Base-by-base conservation (phyloP, 2,329 filamentous ascomycete genomes). In the Sporothrix luriei region DNA sequence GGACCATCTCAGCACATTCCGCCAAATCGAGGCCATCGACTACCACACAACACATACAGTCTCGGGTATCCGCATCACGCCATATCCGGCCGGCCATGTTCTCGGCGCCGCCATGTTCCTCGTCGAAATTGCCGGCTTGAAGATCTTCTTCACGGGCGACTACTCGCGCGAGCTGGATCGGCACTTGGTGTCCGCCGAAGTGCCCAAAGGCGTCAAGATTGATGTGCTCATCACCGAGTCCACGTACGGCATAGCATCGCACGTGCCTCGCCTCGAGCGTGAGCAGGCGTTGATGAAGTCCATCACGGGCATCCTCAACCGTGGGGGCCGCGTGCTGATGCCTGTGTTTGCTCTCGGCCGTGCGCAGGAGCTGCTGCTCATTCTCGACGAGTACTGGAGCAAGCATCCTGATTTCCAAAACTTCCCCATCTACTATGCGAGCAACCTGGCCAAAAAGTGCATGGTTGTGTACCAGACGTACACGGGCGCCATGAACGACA, bases 381-480 rank as follows among this genome's bases (percentile, higher is more conserved):
- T 99, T 76, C 83, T 99, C 7, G 95, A 99, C 75, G 95, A 99
- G 78, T 98, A 97, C 80, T 99, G 95, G 95, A 87, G 87, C 73
- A 92, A 93, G 69, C 94, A 99, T 76, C 82, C 88, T 0, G 94
- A 97, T 75, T 93, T 90, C 74, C 94, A 97, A 73, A 93, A 92
- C 74, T 90, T 91, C 48, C 95, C 95, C 5, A 98, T 99, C 72
- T 99, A 98, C 82, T 99, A 98, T 79, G 96, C 96, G 68, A 95
- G 92, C 75, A 97, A 97, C 76, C 87, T 98, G 54, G 95, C 95
- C 0, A 85, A 94, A 72, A 95, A 97, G 80, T 99, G 95, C 81
- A 99, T 99, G 95, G 88, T 97, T 40, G 93, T 98, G 3, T 99
- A 99, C 78, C 95, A 98, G 78, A 99, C 95, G 1, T 99, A 98